A percentile compares a stretch with the other conserved stretches of the same genome.
phyloP scores from a whole-genome alignment of 2,329 filamentous ascomycete genomes.

The Beauveria scarabaeidicola region DNA sequence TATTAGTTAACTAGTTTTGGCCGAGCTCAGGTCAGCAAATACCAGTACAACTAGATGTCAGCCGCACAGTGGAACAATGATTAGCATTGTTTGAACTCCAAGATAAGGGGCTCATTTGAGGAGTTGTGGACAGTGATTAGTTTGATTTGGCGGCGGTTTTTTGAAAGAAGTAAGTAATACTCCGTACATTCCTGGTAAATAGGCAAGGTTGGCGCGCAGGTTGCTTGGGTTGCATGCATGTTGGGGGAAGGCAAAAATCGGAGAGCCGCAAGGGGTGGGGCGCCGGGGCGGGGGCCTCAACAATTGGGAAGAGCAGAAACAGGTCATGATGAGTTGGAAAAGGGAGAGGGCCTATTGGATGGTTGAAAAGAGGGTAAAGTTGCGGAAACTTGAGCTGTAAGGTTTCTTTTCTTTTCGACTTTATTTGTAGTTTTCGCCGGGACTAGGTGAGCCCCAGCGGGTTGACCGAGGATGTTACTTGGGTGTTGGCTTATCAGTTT shows the following conservation, averaged over 20 bases:
- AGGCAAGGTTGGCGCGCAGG: too few relatives aligned
- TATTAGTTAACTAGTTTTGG: neutral
- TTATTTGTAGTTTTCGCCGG: too few relatives aligned
- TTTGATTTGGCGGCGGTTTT: too few relatives aligned
- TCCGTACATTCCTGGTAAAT: too few relatives aligned
- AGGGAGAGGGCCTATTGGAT: neutral
- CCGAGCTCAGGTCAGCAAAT: neutral
- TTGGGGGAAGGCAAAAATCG: conserved; percentile 1
- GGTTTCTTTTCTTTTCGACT: neutral
- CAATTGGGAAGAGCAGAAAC: conserved; percentile 5
- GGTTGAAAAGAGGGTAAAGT: neutral
- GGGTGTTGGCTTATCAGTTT: too few relatives aligned
- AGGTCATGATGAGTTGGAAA: neutral
- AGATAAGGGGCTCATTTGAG: too few relatives aligned
- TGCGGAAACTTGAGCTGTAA: neutral
- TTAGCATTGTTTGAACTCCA: too few relatives aligned
- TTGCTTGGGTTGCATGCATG: neutral
- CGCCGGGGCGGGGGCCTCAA: neutral
- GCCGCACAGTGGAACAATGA: neutral
- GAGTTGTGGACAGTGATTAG: too few relatives aligned
- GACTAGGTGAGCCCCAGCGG: too few relatives aligned
- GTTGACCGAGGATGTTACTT: too few relatives aligned
- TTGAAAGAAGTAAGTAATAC: too few relatives aligned
- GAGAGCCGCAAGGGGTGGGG: conserved; percentile 7
- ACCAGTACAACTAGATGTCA: neutral